phyloP scores from a whole-genome alignment of 2,329 filamentous ascomycete species.

The Chrysoporthe cubensis region DNA sequence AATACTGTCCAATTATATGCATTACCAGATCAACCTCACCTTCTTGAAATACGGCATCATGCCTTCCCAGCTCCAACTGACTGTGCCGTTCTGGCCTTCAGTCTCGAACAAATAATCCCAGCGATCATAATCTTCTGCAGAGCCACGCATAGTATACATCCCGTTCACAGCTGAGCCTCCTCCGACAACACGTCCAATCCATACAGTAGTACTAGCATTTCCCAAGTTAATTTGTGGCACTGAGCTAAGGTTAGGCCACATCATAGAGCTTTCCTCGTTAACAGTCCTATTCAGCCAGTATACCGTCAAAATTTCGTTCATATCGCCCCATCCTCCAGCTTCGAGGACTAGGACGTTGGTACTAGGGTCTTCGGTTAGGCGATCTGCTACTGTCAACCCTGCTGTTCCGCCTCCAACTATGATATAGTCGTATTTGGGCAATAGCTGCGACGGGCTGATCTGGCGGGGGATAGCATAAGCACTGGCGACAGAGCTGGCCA shows the following conservation, averaged over 20 bases:
- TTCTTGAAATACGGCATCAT: constrained; percentile 41
- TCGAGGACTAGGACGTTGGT: constrained; percentile 33
- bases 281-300: not conserved
- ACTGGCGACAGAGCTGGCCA: constrained; percentile 18
- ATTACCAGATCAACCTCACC: constrained; percentile 24
- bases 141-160: constrained; percentile 41
- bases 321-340: constrained; percentile 29
- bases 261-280: too few relatives aligned
- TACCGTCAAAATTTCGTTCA: not conserved
- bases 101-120: constrained; percentile 40
- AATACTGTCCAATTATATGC: too few relatives aligned
- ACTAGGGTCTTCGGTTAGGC: constrained; percentile 31
- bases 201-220: constrained; percentile 33
- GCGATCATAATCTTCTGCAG: constrained; percentile 40
- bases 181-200: constrained; percentile 37
- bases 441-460: constrained; percentile 10
- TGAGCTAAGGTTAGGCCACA: constrained; percentile 22
- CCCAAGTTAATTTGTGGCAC: constrained; percentile 36
- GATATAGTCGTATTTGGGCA: constrained; percentile 31
- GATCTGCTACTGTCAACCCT: constrained; percentile 32
- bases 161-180: constrained; percentile 44
- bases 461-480: constrained; percentile 16
- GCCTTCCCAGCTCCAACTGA: constrained; percentile 39
- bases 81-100: constrained; percentile 16
- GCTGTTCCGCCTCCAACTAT: constrained; percentile 33